A percentile compares a stretch with the other conserved stretches of the same genome.
These are phyloP conservation scores for Fusarium sp. DNA, from an alignment of 2,329 filamentous ascomycete genomes.

Conservation along the genomic window DNA sequence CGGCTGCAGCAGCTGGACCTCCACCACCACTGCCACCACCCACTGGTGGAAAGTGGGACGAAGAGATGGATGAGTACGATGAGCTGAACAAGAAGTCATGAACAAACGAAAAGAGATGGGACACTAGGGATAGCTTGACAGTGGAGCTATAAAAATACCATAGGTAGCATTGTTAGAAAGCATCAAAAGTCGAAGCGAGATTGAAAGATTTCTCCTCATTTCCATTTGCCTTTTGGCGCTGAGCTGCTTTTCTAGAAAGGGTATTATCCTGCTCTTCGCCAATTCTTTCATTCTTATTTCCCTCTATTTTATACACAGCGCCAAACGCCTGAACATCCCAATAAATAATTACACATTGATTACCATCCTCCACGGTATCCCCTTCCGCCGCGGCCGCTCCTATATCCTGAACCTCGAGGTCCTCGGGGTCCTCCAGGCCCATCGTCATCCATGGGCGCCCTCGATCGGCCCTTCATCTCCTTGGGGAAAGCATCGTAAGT, in stretches of 20 bases:
- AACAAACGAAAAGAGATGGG: not conserved
- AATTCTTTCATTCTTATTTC: constrained; percentile 17
- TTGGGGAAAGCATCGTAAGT: constrained; percentile 87
- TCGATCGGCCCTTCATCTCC: constrained; percentile 79
- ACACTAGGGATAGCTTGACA: not conserved
- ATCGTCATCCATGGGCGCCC: constrained; percentile 64
- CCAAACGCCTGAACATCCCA: constrained; percentile 35
- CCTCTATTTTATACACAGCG: constrained; percentile 25
- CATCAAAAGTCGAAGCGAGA: constrained; percentile 34
- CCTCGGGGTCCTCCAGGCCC: constrained; percentile 59
- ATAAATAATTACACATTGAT: not conserved
- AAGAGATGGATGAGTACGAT: constrained; percentile 65
- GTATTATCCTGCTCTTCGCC: constrained; percentile 33
- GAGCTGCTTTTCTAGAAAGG: constrained; percentile 33
- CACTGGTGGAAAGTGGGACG: constrained; percentile 61
- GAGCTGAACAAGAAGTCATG: constrained; percentile 44
- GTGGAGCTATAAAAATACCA: constrained; percentile 30
- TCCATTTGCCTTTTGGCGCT: constrained; percentile 3
- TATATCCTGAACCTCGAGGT: constrained; percentile 63
- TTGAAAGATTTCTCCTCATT: constrained; percentile 23
- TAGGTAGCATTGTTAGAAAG: constrained; percentile 36
- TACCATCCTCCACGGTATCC: constrained; percentile 62
- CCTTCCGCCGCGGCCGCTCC: constrained; percentile 61
- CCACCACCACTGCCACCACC: constrained; percentile 44
- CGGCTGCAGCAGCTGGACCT: constrained; percentile 41